Conservation (phyloP, 2,329 filamentous ascomycete genomes). For the Trichoderma sp. region DNA sequence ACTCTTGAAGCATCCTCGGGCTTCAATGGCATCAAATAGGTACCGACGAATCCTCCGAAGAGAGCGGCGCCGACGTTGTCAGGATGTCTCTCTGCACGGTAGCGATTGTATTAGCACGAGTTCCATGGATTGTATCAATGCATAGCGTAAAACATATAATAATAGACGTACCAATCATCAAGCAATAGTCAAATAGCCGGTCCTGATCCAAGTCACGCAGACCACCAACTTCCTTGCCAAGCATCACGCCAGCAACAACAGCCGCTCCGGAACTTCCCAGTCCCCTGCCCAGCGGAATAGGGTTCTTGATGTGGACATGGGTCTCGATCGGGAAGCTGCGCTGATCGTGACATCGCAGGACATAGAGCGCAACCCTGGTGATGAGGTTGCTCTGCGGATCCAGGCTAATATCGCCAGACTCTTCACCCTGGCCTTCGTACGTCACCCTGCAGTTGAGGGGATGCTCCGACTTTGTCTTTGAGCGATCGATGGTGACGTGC, state of each 20-base stretch:
- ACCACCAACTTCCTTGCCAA: constrained; percentile 84
- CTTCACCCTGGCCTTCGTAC: constrained; percentile 81
- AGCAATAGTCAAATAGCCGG: constrained; percentile 87
- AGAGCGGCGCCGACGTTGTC: constrained; percentile 94
- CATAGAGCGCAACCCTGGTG: constrained; percentile 90
- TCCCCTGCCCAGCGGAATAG: constrained; percentile 87
- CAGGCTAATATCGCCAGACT: constrained; percentile 70
- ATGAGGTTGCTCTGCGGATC: constrained; percentile 87
- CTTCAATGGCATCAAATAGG: constrained; percentile 88
- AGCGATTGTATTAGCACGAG: neutral
- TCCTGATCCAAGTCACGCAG: constrained; percentile 72
- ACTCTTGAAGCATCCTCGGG: constrained; percentile 85
- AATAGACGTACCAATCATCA: constrained; percentile 77
- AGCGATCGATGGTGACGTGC: constrained; percentile 70
- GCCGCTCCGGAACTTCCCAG: constrained; percentile 94
- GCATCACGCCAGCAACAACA: constrained; percentile 89
- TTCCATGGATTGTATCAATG: neutral
- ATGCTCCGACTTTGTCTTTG: constrained; percentile 50
- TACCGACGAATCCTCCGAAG: constrained; percentile 95
- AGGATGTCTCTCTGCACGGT: constrained; percentile 69
- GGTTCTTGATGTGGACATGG: constrained; percentile 91
- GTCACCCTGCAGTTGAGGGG: constrained; percentile 85
- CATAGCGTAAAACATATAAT: neutral
- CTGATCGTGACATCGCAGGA: constrained; percentile 87
- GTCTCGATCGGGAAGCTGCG: constrained; percentile 81